Percentiles rank a stretch among this genome's conserved stretches.
These are phyloP conservation scores for Sphaerulina vaccinii DNA, from an alignment of 2,329 filamentous ascomycete species.

Conservation along the genomic window DNA sequence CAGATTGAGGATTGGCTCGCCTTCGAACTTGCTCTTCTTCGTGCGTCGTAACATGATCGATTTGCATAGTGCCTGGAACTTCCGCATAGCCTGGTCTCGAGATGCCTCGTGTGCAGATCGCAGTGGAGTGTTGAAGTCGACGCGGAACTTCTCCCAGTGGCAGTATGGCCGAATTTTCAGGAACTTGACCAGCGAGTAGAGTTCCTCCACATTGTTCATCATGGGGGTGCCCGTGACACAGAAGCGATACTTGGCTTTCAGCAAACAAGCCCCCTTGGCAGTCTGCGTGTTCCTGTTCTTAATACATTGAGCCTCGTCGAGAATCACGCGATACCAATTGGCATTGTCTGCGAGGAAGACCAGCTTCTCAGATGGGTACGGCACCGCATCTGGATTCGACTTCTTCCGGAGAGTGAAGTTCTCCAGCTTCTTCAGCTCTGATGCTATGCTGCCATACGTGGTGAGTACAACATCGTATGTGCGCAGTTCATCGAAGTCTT, in stretches of 20 bases:
- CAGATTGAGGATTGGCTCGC: conserved; percentile 68
- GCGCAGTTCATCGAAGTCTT: conserved; percentile 61
- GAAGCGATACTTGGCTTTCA: conserved; percentile 65
- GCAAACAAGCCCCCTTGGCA: conserved; percentile 58
- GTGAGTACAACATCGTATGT: conserved; percentile 74
- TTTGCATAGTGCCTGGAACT: conserved; percentile 72
- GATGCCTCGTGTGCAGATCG: conserved; percentile 41
- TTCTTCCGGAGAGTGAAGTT: conserved; percentile 52
- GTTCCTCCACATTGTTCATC: conserved; percentile 80
- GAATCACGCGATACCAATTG: conserved; percentile 65
- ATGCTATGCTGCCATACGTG: conserved; percentile 70
- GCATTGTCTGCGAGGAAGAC: conserved; percentile 52
- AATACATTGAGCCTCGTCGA: conserved; percentile 79
- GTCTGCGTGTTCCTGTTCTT: conserved; percentile 69
- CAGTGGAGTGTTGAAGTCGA: conserved; percentile 56
- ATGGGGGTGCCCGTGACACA: conserved; percentile 81
- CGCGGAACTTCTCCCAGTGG: conserved; percentile 61
- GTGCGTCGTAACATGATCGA: conserved; percentile 79
- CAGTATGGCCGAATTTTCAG: conserved; percentile 74
- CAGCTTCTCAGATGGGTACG: conserved; percentile 35
- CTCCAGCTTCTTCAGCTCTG: conserved; percentile 64
- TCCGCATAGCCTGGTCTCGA: conserved; percentile 59
- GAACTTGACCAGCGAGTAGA: conserved; percentile 76
- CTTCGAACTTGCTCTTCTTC: conserved; percentile 76
- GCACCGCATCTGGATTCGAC: conserved; percentile 40